These are phyloP conservation scores for Petunia hybrid DNA, from an alignment of 305 asterid genomes.

Conservation along the genomic window DNA sequence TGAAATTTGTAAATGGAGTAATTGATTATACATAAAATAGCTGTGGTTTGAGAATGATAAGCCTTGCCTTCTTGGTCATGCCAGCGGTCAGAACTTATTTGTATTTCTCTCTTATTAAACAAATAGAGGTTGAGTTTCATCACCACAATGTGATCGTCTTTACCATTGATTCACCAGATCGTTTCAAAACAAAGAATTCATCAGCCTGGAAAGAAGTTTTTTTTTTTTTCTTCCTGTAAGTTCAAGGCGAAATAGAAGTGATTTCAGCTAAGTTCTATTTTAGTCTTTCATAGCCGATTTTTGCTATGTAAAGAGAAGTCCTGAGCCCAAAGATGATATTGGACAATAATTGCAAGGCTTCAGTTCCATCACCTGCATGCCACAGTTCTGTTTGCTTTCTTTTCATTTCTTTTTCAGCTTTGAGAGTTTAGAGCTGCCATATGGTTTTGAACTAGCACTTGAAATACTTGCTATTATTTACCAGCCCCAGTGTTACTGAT, in stretches of 20 bases:
- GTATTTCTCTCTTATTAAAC: background rate
- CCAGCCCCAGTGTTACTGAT: slow-evolving; percentile 12
- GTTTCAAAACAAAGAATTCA: background rate
- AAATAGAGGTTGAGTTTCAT: slow-evolving; percentile 12
- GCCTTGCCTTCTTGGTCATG: slow-evolving; percentile 12
- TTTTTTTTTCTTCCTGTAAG: background rate
- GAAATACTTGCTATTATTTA: background rate
- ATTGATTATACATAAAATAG: background rate
- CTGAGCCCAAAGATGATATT: background rate
- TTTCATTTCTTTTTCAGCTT: background rate
- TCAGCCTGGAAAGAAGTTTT: background rate
- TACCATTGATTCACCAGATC: background rate
- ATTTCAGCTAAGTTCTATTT: background rate
- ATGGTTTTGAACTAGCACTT: background rate
- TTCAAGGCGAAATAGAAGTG: background rate
- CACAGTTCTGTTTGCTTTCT: background rate
- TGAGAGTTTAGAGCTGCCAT: background rate
- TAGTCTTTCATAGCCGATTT: background rate
- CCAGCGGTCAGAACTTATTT: background rate
- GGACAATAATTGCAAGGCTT: background rate
- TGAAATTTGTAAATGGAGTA: background rate
- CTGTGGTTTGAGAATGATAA: background rate
- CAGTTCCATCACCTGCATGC: background rate
- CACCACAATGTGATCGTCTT: slow-evolving; percentile 13
- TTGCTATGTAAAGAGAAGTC: background rate